Base-by-base conservation (phyloP, 768 basidiomycete species). In the Kwoniella pini region DNA sequence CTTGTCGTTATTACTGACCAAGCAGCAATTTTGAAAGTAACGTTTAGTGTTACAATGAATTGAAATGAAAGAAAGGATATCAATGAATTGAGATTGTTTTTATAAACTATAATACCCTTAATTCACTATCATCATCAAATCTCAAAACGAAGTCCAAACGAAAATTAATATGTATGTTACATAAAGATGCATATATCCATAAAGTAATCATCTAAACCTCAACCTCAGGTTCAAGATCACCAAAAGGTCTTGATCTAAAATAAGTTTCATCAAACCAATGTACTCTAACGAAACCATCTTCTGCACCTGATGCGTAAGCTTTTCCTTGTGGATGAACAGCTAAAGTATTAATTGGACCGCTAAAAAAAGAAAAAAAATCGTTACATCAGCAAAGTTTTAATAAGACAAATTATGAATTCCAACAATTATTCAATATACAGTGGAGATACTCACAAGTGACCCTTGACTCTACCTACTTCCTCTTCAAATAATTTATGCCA, bases 401-500 rank as follows among this genome's bases (percentile, higher is more conserved):
- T n/a, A n/a, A n/a, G n/a, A n/a, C n/a, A n/a, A n/a, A n/a, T n/a
- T n/a, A n/a, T n/a, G n/a, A n/a, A n/a, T n/a, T n/a, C n/a, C n/a
- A n/a, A n/a, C n/a, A n/a, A n/a, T 17, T 28, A 10, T 17, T 19
- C 9, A 44, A 17, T n/a, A 44, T 36, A 15, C 9, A 9, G 7
- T 28, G 19, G 28, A 28, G 48, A 50, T 13, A 85, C 91, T 68
- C 72, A 96, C 93, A 98, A 99, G 79, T 98, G 95, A 12, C 96
- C 96, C 78, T 93, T 94, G 42, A 99, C 94, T 11, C 94, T 86
- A 17, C 95, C 93, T 54, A 98, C 88, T 77, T 98, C 95, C 81
- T 96, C 93, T 79, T 95, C 93, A 70, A 95, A 89, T 36, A 95
- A 83, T 69, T 88, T 91, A 82, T 99, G 95, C 92, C 93, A 98